These are phyloP conservation scores for Dactylella cylindrospora DNA, from an alignment of 2,329 filamentous ascomycete species.

Conservation along the genomic window DNA sequence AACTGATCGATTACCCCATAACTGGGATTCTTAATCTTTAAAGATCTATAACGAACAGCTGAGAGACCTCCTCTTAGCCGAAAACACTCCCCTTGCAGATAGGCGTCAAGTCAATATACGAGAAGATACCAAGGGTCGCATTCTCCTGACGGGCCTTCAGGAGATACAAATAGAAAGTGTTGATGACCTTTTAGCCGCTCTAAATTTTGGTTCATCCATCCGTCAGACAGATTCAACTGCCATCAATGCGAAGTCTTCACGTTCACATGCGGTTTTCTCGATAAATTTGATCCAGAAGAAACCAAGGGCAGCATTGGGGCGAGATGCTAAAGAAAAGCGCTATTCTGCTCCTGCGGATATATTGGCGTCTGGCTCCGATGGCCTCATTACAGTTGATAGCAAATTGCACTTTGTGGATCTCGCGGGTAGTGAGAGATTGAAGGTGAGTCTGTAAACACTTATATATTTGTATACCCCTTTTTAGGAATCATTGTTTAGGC, in stretches of 20 bases:
- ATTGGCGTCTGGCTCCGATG: conserved; percentile 65
- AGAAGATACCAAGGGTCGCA: conserved; percentile 91
- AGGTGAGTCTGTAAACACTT: conserved; percentile 53
- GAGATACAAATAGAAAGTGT: conserved; percentile 87
- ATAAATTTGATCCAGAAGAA: conserved; percentile 89
- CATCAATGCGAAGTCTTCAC: conserved; percentile 95
- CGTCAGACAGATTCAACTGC: conserved; percentile 96
- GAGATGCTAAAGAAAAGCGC: conserved; percentile 66
- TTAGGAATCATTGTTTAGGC: neutral
- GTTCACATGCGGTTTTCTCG: conserved; percentile 96
- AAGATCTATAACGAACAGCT: conserved; percentile 98
- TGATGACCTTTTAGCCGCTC: conserved; percentile 82
- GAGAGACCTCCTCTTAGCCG: conserved; percentile 81
- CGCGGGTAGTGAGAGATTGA: conserved; percentile 91
- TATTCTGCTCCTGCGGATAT: conserved; percentile 82
- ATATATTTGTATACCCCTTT: neutral
- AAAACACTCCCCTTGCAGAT: conserved; percentile 67
- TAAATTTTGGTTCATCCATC: conserved; percentile 91
- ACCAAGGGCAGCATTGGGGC: conserved; percentile 55
- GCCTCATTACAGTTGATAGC: conserved; percentile 84
- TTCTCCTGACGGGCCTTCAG: conserved; percentile 84
- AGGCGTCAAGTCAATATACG: conserved; percentile 82
- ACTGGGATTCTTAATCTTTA: conserved; percentile 35
- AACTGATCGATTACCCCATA: neutral
- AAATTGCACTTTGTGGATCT: conserved; percentile 98